Conservation (phyloP, 805 yeast genomes). For the Debaryomyces hansenii region DNA sequence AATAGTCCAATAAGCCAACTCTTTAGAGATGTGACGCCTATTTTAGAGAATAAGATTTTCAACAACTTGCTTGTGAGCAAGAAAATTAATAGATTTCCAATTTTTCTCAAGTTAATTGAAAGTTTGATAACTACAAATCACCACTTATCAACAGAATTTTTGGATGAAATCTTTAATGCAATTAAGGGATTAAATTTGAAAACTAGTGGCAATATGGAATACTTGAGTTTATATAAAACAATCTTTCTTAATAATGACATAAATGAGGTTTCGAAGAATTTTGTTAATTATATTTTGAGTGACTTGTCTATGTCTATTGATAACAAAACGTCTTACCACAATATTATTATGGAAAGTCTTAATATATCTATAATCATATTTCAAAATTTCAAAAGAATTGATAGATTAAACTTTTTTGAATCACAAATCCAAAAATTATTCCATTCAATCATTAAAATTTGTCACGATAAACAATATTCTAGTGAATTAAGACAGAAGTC, state of each 20-base stretch:
- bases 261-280: slow-evolving; percentile 13
- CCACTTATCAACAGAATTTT: slow-evolving; percentile 15
- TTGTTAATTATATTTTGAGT: slow-evolving; percentile 19
- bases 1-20: slow-evolving; percentile 20
- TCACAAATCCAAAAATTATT: slow-evolving; percentile 10
- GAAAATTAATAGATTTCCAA: slow-evolving; percentile 20
- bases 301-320: slow-evolving; percentile 24
- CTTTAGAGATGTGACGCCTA: slow-evolving; percentile 14
- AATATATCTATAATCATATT: slow-evolving; percentile 19
- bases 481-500: slow-evolving; percentile 29
- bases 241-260: slow-evolving; percentile 18
- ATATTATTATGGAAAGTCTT: slow-evolving; percentile 28
- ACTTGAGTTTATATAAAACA: slow-evolving; percentile 25
- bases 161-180: slow-evolving; percentile 15
- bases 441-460: slow-evolving; percentile 16
- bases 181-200: slow-evolving; percentile 17
- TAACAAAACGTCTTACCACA: slow-evolving; percentile 25
- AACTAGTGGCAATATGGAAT: slow-evolving; percentile 24
- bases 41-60: slow-evolving; percentile 26
- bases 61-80: slow-evolving; percentile 19
- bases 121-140: slow-evolving; percentile 18
- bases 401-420: slow-evolving; percentile 2
- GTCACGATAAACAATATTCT: slow-evolving; percentile 23
- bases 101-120: slow-evolving; percentile 27
- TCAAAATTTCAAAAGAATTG: slow-evolving; percentile 8